Percentiles rank a stretch among this genome's conserved stretches.
These are phyloP conservation scores for Panaeolus cyanescens DNA, from an alignment of 768 basidiomycete genomes.

Conservation along the genomic window DNA sequence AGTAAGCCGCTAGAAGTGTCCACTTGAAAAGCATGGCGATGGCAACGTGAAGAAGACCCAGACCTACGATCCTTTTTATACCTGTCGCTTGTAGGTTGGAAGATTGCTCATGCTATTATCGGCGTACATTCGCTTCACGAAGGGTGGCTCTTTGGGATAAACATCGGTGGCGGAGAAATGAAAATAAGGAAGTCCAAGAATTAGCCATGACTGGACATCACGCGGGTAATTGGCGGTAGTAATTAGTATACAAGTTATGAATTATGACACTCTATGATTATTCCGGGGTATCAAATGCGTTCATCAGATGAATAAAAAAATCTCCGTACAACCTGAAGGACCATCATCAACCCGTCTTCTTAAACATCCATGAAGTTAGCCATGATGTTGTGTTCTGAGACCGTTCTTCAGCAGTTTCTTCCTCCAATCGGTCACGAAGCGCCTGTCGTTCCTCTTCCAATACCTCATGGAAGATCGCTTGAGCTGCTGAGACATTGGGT, in stretches of 20 bases:
- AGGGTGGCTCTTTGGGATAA: slow-evolving; percentile 33
- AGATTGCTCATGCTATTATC: slow-evolving; percentile 34
- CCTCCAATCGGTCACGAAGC: slow-evolving; percentile 50
- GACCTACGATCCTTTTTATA: slow-evolving; percentile 13
- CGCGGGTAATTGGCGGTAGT: slow-evolving; percentile 9
- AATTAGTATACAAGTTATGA: slow-evolving; percentile 2
- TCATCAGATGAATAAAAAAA: slow-evolving; percentile 24
- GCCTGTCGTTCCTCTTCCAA: slow-evolving; percentile 70
- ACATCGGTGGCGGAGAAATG: slow-evolving; percentile 36
- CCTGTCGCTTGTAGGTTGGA: neutral
- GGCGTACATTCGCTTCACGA: slow-evolving; percentile 30
- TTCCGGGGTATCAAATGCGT: slow-evolving; percentile 40
- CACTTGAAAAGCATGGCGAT: slow-evolving; percentile 31
- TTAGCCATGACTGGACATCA: slow-evolving; percentile 9
- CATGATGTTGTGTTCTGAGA: slow-evolving; percentile 51
- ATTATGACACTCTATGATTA: slow-evolving; percentile 29
- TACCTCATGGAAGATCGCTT: slow-evolving; percentile 69
- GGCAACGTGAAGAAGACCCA: neutral
- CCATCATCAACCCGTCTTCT: slow-evolving; percentile 28
- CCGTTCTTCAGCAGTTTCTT: slow-evolving; percentile 49
- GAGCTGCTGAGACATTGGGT: slow-evolving; percentile 53
- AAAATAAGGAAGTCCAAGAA: slow-evolving; percentile 11
- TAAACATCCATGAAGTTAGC: slow-evolving; percentile 72
- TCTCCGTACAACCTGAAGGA: slow-evolving; percentile 19
- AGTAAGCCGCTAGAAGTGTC: slow-evolving; percentile 33